These are phyloP conservation scores for Hyaloperonospora arabidopsidis DNA, from an alignment of 352 stramenopile genomes.

Conservation along the genomic window DNA sequence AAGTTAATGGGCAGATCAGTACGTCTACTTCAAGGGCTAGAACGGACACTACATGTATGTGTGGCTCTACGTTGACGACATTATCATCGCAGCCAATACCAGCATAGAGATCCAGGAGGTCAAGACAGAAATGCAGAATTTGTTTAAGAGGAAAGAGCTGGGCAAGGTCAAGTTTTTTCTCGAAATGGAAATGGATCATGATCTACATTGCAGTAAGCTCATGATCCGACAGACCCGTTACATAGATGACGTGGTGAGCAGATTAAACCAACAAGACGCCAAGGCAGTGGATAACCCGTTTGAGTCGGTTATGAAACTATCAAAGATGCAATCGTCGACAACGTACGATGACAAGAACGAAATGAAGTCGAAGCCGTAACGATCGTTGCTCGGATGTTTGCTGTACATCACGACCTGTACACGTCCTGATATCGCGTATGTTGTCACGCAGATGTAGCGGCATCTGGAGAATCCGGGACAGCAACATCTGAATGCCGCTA, in stretches of 20 bases:
- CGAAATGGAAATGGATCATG: neutral
- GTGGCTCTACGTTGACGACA: no score
- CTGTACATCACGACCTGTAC: neutral
- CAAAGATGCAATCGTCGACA: slow-evolving; percentile 3
- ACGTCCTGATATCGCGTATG: neutral
- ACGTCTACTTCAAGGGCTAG: neutral
- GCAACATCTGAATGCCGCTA: neutral
- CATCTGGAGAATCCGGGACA: neutral
- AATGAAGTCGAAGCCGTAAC: neutral
- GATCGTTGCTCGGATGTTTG: neutral
- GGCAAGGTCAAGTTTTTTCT: neutral
- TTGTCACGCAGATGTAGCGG: neutral
- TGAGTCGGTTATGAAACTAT: slow-evolving; percentile 2
- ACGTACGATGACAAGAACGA: neutral
- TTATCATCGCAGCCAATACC: no score
- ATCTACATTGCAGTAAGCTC: neutral
- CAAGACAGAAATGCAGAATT: neutral
- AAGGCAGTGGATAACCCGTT: slow-evolving; percentile 5
- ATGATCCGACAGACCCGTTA: neutral
- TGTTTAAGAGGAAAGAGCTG: neutral
- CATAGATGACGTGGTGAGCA: slow-evolving; percentile 3
- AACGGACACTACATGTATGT: neutral
- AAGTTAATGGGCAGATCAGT: no score
- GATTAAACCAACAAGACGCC: slow-evolving; percentile 8
- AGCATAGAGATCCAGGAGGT: no score